These are phyloP conservation scores for Aspergillus intermedius DNA, from an alignment of 2,329 filamentous ascomycete species.

Conservation along the genomic window DNA sequence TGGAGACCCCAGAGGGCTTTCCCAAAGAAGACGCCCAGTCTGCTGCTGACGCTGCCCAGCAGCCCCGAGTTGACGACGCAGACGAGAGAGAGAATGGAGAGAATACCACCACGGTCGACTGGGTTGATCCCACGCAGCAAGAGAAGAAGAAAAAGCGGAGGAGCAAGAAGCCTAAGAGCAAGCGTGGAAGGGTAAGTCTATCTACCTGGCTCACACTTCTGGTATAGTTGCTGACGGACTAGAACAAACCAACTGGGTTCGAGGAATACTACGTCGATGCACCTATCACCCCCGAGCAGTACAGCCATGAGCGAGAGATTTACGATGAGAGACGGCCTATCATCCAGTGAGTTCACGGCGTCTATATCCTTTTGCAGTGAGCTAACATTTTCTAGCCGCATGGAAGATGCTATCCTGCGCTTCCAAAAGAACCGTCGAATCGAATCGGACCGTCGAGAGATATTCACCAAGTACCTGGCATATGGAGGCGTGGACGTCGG, in stretches of 20 bases:
- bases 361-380: not conserved
- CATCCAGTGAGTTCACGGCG: conserved; percentile 45
- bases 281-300: conserved; percentile 66
- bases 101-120: conserved; percentile 4
- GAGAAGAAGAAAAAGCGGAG: conserved; percentile 30
- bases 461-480: conserved; percentile 74
- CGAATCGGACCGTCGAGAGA: conserved; percentile 51
- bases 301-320: conserved; percentile 58
- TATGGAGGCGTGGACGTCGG: conserved; percentile 71
- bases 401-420: conserved; percentile 77
- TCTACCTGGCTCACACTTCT: not conserved
- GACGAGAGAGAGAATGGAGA: conserved; percentile 1
- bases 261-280: conserved; percentile 77
- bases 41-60: not conserved
- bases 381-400: conserved; percentile 51
- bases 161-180: conserved; percentile 32
- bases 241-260: conserved; percentile 57
- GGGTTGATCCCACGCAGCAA: conserved; percentile 1
- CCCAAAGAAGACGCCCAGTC: not conserved
- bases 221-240: not conserved
- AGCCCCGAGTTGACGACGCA: not conserved
- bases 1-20: not conserved
- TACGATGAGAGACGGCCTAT: conserved; percentile 58
- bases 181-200: conserved; percentile 25
- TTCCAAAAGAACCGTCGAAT: conserved; percentile 73